Evolutionary conservation across 2,329 filamentous ascomycete species (phyloP), one percentile per base, ranked within the genome.

Genomic region (Peltaster fructicola): DNA sequence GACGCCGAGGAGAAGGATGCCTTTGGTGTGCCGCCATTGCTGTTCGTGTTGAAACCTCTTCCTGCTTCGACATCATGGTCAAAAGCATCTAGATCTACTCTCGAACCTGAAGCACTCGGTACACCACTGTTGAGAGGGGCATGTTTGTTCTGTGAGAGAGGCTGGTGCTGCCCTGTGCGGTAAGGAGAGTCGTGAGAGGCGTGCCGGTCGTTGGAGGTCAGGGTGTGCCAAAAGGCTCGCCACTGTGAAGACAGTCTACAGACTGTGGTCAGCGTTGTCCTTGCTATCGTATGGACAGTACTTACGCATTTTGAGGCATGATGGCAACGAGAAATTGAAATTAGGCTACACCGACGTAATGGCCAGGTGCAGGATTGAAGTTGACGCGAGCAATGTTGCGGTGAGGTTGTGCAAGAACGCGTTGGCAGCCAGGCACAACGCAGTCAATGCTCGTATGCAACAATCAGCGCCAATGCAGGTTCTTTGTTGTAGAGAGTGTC

Each of bases 171-270:
- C 36, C 84, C 82, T 32, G 78, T 80, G 48, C 84, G 74, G 56
- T 91, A 90, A 24, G 88, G 84, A 31, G 85, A 91, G 56, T 98
- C 80, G 61, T 76, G 79, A 33, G 73, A 75, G 36, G 88, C 91
- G 59, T 98, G 71, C 34, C 88, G 91, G 59, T 72, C 65, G 44
- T 73, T 65, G 36, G 69, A 74, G 49, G 69, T 76, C 65, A 77
- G 53, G 31, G 51, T 88, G 40, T 95, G 88, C 88, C 88, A 98
- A 59, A 98, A 85, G 34, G 77, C 78, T 55, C 77, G 77, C 55
- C 88, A 77, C 54, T 75, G 70, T 41, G 65, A 65, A 41, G 69
- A 65, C 46, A 85, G 24, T 24, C 45, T 48, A 26, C 11, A 9
- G 17, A 8, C 7, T 12, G n/a, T 10, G 16, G 22, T 23, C 14